Base-by-base conservation (phyloP, 768 basidiomycete genomes). In the Thelephora aurantiotincta region DNA sequence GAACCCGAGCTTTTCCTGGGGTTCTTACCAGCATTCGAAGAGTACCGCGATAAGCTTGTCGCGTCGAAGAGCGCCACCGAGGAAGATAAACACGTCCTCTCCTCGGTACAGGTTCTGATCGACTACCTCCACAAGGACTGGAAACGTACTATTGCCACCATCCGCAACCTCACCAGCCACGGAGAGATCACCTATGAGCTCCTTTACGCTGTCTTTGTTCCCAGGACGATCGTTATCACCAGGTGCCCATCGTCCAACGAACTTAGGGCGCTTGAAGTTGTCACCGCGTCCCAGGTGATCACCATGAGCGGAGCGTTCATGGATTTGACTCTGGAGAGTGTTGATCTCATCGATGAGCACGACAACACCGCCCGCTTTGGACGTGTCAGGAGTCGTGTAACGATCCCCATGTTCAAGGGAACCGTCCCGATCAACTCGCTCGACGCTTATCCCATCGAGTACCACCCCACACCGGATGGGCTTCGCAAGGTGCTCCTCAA, bases 171-270 rank as follows among this genome's bases (percentile, higher is more conserved):
- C 37, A 72, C 64, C 6, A 53, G 69, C 1, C 74, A 78, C 51
- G 65, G 63, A 11, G 78, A 81, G 55, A 79, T 80, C 52, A 74
- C 73, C 2, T 78, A 68, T 54, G 69, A 73, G 11, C 64, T 75
- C 33, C 64, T 80, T 44, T 72, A 75, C 55, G 65, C 72, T 12
- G 66, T 83, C 50, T 67, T 77, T 42, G 68, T 77, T 14, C 77
- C 78, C 0, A 64, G 71, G 23, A 68, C 72, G 18, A 57, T 73
- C 43, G 61, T 80, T 53, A 67, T 74, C 26, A 68, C 71, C 1
- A 65, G 59, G 11, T 79, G 79, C 59, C 68, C 73, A 16, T 63
- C 74, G 41, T 78, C 77, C 0, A 70, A 70, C 18, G 71, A 71
- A 20, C 70, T 69, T 0, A 68, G 74, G 22, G 65, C 76, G 3